Conservation (phyloP, 306 rosid genomes). For the Adenanthera pavonina region DNA sequence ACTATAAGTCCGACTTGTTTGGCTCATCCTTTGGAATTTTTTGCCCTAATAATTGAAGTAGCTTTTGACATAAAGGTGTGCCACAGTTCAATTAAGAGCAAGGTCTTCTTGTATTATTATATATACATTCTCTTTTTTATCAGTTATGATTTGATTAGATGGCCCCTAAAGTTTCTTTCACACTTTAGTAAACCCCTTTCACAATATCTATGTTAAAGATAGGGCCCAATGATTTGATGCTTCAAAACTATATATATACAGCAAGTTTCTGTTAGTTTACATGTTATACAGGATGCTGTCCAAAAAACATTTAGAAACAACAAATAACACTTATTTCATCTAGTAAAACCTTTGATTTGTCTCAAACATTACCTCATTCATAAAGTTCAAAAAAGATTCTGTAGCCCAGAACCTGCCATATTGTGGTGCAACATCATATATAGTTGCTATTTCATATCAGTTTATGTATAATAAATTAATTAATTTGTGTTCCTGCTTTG, state of each 20-base stretch:
- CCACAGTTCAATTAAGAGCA: constrained; percentile 24
- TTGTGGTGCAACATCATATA: neutral
- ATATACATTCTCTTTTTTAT: constrained; percentile 12
- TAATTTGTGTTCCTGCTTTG: neutral
- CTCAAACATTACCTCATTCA: neutral
- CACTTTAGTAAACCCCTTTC: constrained; percentile 35
- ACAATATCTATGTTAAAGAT: constrained; percentile 2
- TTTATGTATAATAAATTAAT: neutral
- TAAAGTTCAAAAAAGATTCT: neutral
- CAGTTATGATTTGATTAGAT: constrained; percentile 51
- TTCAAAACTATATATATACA: constrained; percentile 19
- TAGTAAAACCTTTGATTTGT: neutral
- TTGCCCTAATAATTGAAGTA: constrained; percentile 45
- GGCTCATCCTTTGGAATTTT: constrained; percentile 40
- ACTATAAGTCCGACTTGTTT: constrained; percentile 42
- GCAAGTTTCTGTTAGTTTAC: neutral
- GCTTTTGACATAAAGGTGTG: constrained; percentile 46
- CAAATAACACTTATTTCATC: neutral
- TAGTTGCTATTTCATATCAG: neutral
- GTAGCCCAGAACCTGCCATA: neutral
- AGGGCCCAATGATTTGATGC: constrained; percentile 42
- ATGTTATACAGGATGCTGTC: neutral
- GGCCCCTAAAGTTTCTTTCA: constrained; percentile 47
- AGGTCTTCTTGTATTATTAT: constrained; percentile 27
- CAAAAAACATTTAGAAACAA: neutral